Evolutionary conservation across 129 eudicot genomes (phyloP), one percentile per base, ranked within the genome.

Genomic region (Sambucus nigra): DNA sequence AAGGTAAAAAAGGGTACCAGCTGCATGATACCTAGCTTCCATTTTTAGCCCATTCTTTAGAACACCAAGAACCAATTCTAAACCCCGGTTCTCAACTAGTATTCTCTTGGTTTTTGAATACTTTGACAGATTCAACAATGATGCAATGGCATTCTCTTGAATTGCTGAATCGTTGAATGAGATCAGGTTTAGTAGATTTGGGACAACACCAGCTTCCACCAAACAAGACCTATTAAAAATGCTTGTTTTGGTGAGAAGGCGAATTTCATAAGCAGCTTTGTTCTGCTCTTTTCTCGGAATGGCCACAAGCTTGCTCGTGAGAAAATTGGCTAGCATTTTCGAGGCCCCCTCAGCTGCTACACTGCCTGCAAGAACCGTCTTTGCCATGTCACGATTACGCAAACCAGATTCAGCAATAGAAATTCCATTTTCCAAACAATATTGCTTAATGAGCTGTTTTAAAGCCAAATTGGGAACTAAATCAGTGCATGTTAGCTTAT

Each of bases 1-100:
- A 7, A 89, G 88, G 63, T 89, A 85, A 63, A 81, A 89, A 54
- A 89, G 54, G 1, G 74, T 71, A 17, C 95, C 97, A 7, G 95
- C 93, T 7, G 97, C 85, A 21, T 81, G 86, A 68, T 81, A 88
- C 27, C 94, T 79, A 42, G 95, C 79, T 61, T 89, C 94, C 72
- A 76, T 73, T 50, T 61, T 84, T 16, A 84, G 25, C 60, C 97
- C 97, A 5, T 60, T 65, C 56, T 68, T 71, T 11, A 80, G 59
- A 12, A 84, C 85, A 35, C 70, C 71, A 1, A 89, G 69, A 24
- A 89, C 74, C 44, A 68, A 24, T 19, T 69, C 74, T 60, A 89
- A 53, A 0, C 95, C 94, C 9, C 76, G 83, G 48, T 72, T 84
- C 59, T 81, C 88, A 5, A 74, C 83, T 12, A 89, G 74, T 21